Conservation (phyloP, 2,329 filamentous ascomycete genomes). For the Penicillium janthinellum region DNA sequence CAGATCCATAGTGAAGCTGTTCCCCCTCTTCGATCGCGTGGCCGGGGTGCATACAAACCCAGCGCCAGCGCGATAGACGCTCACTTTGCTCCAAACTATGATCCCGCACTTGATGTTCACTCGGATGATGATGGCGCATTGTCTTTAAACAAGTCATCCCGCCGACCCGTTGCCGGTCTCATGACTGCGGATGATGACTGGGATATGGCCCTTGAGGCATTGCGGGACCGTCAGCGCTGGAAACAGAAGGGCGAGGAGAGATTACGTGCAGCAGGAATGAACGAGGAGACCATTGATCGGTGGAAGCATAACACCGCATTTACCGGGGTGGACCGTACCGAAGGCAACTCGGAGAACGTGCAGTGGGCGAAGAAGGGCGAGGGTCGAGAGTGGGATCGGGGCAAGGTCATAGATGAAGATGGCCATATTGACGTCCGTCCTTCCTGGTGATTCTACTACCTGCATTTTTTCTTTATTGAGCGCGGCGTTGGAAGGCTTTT, state of each 20-base stretch:
- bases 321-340: conserved; percentile 46
- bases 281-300: conserved; percentile 70
- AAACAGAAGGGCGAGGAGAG: conserved; percentile 73
- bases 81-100: conserved; percentile 71
- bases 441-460: conserved; percentile 45
- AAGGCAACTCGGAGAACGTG: conserved; percentile 68
- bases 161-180: conserved; percentile 41
- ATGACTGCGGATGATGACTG: conserved; percentile 66
- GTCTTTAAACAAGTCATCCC: conserved; percentile 55
- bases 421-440: conserved; percentile 55
- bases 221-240: conserved; percentile 78
- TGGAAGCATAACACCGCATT: conserved; percentile 67
- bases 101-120: conserved; percentile 53
- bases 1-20: conserved; percentile 40
- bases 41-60: conserved; percentile 65
- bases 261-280: conserved; percentile 75
- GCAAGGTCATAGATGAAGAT: conserved; percentile 61
- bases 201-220: conserved; percentile 76
- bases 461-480: neutral
- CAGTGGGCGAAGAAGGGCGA: conserved; percentile 73
- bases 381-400: conserved; percentile 55
- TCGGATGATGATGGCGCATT: conserved; percentile 55
- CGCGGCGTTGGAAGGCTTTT: conserved; percentile 10
- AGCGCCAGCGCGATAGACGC: conserved; percentile 71
- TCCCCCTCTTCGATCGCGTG: conserved; percentile 59